Base-by-base conservation (phyloP, 2,329 filamentous ascomycete species). In the Clonostachys rhizophaga region DNA sequence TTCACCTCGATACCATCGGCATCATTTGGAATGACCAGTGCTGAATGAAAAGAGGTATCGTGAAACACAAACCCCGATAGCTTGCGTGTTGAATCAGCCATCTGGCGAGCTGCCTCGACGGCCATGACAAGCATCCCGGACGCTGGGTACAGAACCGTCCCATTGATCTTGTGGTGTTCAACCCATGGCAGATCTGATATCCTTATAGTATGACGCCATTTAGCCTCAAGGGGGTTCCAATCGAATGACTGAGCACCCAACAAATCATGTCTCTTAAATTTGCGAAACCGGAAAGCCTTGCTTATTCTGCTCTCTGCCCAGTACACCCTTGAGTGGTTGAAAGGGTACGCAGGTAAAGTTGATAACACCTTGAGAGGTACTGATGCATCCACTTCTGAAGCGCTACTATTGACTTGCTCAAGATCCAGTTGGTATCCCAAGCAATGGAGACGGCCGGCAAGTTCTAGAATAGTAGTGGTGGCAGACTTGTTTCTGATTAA, bases 121-220 rank as follows among this genome's bases (percentile, higher is more conserved):
- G 57, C 62, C 59, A 66, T 64, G n/a, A 55, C 48, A 8, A 67
- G 49, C 44, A 64, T 67, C 8, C 57, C 65, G 2, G 65, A 58
- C 9, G 49, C 58, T 2, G 66, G 65, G 43, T 63, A 67, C 1
- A 67, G 50, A 10, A 61, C 47, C 8, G 53, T 48, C 1, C 50
- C 52, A 18, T 56, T 50, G 16, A 13, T 53, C 4, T 49, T 48
- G 42, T 69, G 66, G 16, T 62, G 58, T 3, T 47, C 42, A 10
- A 68, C 37, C 66, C 65, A 69, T 4, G 61, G 58, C 1, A 58
- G 42, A 42, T 62, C 55, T 2, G 55, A 53, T 3, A 60, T 40
- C 1, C 48, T 42, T 2, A 70, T 45, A 4, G 57, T 49, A 40
- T 66, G 63, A 3, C 65, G 49, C 66, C 66, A 70, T 9, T 48